phyloP scores from a whole-genome alignment of 2,329 filamentous ascomycete species.

The Cordyceps javanica region DNA sequence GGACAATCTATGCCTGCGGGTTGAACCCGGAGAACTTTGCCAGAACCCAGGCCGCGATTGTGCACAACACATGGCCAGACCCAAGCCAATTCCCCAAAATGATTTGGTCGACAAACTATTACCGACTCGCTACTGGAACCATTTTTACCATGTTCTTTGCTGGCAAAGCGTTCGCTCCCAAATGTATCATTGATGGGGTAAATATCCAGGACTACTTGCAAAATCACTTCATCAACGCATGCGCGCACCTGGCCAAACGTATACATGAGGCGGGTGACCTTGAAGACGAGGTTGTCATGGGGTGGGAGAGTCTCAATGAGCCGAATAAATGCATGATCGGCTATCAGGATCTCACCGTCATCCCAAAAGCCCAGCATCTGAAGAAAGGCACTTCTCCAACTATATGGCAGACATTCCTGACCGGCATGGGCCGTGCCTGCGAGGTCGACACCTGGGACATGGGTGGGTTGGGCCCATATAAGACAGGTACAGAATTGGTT shows the following conservation, averaged over 20 bases:
- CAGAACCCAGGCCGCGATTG: constrained; percentile 82
- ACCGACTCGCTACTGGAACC: constrained; percentile 75
- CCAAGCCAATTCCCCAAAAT: constrained; percentile 90
- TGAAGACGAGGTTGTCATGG: constrained; percentile 79
- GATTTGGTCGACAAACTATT: constrained; percentile 99
- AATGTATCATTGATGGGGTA: constrained; percentile 86
- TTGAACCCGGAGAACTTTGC: constrained; percentile 81
- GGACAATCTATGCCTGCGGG: constrained; percentile 93
- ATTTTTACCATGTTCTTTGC: constrained; percentile 95
- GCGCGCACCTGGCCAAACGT: constrained; percentile 71
- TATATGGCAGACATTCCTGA: constrained; percentile 87
- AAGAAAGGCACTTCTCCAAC: constrained; percentile 92
- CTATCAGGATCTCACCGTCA: constrained; percentile 69
- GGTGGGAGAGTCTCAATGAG: constrained; percentile 96
- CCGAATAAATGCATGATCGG: constrained; percentile 85
- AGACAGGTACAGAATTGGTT: constrained; percentile 73
- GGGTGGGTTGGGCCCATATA: constrained; percentile 85
- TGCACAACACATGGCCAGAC: constrained; percentile 88
- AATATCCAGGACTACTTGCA: constrained; percentile 97
- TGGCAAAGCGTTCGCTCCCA: constrained; percentile 86
- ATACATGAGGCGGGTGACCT: constrained; percentile 89
- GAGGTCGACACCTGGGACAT: constrained; percentile 93
- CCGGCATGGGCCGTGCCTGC: constrained; percentile 82
- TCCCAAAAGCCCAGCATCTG: constrained; percentile 81
- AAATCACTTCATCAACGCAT: constrained; percentile 74